Percentiles rank a stretch among this genome's conserved stretches.
These are phyloP conservation scores for Coemansia sp. DNA, from an alignment of 192 early-diverging fungal genomes.

Conservation along the genomic window DNA sequence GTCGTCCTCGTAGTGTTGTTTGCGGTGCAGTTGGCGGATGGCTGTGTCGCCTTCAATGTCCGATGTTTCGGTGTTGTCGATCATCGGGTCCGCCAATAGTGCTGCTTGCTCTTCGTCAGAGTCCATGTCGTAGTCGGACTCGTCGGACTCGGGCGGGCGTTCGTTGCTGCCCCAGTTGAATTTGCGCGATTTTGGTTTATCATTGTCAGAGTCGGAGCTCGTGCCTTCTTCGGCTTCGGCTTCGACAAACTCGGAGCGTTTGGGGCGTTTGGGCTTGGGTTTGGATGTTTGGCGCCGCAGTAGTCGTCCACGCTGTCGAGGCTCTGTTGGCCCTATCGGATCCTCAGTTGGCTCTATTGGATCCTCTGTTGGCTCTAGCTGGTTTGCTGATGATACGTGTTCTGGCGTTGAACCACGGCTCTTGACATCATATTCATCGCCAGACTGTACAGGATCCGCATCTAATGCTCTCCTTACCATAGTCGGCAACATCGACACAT, in stretches of 20 bases:
- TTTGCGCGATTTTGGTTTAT: slow-evolving; percentile 14
- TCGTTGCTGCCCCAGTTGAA: slow-evolving; percentile 37
- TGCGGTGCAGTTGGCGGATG: slow-evolving; percentile 39
- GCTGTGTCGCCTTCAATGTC: slow-evolving; percentile 25
- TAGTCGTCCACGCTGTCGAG: slow-evolving; percentile 5
- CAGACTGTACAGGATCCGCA: background rate
- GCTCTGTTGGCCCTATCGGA: background rate
- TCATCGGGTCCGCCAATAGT: slow-evolving; percentile 45
- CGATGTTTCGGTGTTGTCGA: slow-evolving; percentile 29
- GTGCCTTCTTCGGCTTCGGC: slow-evolving; percentile 53
- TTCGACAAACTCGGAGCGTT: slow-evolving; percentile 50
- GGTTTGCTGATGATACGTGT: no score
- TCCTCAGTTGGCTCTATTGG: background rate
- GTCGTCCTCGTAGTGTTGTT: slow-evolving; percentile 42
- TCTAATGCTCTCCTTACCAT: background rate
- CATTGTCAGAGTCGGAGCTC: slow-evolving; percentile 36
- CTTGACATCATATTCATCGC: background rate
- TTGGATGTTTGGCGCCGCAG: slow-evolving; percentile 1
- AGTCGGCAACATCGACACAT: background rate
- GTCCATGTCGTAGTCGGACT: slow-evolving; percentile 31
- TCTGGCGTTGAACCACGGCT: background rate
- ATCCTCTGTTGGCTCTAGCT: background rate
- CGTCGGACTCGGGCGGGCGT: slow-evolving; percentile 20
- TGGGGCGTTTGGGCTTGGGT: slow-evolving; percentile 5
- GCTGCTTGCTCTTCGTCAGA: slow-evolving; percentile 41